These are phyloP conservation scores for Petasospora rhodanensis DNA, from an alignment of 1,139 yeast genomes.

Conservation along the genomic window DNA sequence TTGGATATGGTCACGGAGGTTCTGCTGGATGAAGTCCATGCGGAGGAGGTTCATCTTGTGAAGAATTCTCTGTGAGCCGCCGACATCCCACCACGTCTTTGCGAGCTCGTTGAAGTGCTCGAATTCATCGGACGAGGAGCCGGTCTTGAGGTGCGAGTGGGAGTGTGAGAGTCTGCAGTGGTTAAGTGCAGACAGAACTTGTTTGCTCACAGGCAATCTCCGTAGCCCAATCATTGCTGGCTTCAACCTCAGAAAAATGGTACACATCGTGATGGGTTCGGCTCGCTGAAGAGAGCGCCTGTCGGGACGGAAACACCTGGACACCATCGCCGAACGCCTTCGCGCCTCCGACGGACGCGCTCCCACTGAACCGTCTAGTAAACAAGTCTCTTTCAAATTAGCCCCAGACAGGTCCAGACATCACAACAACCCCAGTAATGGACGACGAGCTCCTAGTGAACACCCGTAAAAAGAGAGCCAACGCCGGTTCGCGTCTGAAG, in stretches of 20 bases:
- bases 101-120: constrained; percentile 84
- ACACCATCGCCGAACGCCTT: no score
- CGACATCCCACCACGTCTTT: constrained; percentile 91
- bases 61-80: constrained; percentile 87
- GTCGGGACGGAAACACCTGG: no score
- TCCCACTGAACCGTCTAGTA: no score
- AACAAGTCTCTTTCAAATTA: not conserved
- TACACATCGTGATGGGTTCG: no score
- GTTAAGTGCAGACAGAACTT: no score
- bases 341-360: no score
- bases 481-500: constrained; percentile 85
- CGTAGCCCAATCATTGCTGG: no score
- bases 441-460: constrained; percentile 52
- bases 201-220: not conserved
- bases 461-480: constrained; percentile 72
- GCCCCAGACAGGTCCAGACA: no score
- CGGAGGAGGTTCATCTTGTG: constrained; percentile 92
- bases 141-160: constrained; percentile 10
- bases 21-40: constrained; percentile 76
- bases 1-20: constrained; percentile 44
- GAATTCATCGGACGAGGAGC: constrained; percentile 48
- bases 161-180: constrained; percentile 6
- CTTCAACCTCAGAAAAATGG: no score
- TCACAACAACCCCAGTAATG: no score
- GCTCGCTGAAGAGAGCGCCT: no score